Evolutionary conservation across 352 stramenopile species (phyloP).

Genomic region (Globisporangium iwayamae): DNA sequence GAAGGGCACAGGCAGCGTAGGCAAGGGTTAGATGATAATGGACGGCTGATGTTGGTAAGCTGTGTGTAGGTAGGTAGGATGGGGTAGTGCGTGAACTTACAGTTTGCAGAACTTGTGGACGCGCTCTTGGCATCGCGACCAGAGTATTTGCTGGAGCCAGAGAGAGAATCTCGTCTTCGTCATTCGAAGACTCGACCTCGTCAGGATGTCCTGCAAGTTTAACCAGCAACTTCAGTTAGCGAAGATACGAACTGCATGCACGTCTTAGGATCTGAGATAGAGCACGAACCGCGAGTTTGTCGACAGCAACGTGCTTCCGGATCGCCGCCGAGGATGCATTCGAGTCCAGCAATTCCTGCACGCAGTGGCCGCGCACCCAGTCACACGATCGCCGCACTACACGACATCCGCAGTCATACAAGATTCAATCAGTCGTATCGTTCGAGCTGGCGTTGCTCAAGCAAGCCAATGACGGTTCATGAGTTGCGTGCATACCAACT

Average conservation of each 20-base stretch:
- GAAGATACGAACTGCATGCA: background rate
- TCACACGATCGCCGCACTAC: conserved; percentile 19
- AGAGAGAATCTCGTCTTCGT: conserved; percentile 17
- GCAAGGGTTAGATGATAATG: background rate
- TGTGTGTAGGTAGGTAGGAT: background rate
- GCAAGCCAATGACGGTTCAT: background rate
- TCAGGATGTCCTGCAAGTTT: conserved; percentile 19
- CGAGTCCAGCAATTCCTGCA: conserved; percentile 33
- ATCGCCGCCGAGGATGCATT: conserved; percentile 17
- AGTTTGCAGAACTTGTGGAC: conserved; percentile 42
- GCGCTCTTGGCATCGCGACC: conserved; percentile 22
- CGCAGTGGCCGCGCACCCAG: conserved; percentile 52
- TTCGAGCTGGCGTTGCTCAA: background rate
- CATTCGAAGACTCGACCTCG: background rate
- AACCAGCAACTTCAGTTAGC: background rate
- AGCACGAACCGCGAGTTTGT: conserved; percentile 38
- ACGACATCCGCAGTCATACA: background rate
- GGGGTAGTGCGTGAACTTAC: conserved; percentile 19
- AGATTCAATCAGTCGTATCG: background rate
- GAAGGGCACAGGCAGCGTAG: background rate
- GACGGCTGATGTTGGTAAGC: background rate
- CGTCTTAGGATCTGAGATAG: background rate
- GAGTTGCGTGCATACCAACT: conserved; percentile 2
- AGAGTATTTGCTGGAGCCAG: conserved; percentile 26
- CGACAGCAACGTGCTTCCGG: conserved; percentile 33